Evolutionary conservation across 2,329 filamentous ascomycete species (phyloP), one percentile per base, ranked within the genome.

Genomic region (Ascosphaera aggregata): DNA sequence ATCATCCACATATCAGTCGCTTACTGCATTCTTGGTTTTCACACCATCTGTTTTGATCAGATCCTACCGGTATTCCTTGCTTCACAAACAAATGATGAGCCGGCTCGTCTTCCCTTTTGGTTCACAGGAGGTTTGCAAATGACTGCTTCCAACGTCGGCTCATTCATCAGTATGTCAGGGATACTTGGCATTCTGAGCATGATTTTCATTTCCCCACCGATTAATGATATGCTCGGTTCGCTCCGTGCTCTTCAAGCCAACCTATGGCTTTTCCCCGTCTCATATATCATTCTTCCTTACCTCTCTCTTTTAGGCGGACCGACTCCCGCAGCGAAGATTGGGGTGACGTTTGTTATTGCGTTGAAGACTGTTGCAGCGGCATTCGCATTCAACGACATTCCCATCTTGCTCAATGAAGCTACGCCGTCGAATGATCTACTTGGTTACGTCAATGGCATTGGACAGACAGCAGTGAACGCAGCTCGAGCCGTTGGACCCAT

Each of bases 21-120:
- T 13, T 32, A 32, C 11, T 32, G 30, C 30, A 32, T 32, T 32
- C 30, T 32, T 32, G 30, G 30, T 7, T 32, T 32, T n/a, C 30
- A 32, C 30, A 32, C 30, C 30, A 32, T 32, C 30, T 32, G 30
- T n/a, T 32, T 32, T 32, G 30, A 32, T 32, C 30, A 32, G 30
- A 32, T 32, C 30, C 30, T 32, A 13, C 30, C 30, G 11, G 30
- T 32, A n/a, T 32, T 32, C 13, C 30, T 32, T n/a, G 30, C 30
- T 5, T 32, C 30, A 4, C 30, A 32, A n/a, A n/a, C 13, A n/a
- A 32, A n/a, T n/a, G 30, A 32, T n/a, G 30, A 32, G 30, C 30
- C 30, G 30, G 5, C 30, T 32, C 30, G 30, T 32, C 30, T 32
- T 5, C 30, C 30, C 30, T n/a, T 32, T n/a, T 32, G 30, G 30